Base-by-base conservation (phyloP, 1,284 basidiomycete genomes). In the Malassezia cuniculi region DNA sequence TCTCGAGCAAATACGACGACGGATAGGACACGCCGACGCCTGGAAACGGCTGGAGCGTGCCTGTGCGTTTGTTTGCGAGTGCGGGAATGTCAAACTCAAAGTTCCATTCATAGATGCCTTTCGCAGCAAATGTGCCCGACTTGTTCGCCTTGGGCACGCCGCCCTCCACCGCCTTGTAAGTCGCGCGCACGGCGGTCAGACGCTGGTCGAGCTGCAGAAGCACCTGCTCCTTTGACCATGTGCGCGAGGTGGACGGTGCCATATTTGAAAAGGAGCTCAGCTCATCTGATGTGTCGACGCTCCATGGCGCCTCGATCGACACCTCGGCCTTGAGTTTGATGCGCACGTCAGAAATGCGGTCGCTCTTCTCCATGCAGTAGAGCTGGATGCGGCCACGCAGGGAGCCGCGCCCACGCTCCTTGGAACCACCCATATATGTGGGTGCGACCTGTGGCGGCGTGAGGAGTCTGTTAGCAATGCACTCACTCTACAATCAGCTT, bases 391-490 rank as follows among this genome's bases (percentile, higher is more conserved):
- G 39, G 15, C 58, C 58, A 6, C 39, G 34, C n/a, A 60, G n/a
- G 4, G 51, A 39, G 9, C 58, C 58, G 36, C 48, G 46, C 11
- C 54, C 56, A 12, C 58, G 39, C 27, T 53, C 41, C 15, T 48
- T 38, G 19, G 47, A 52, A 11, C 55, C 58, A 3, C 58, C 56
- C 56, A 59, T 57, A 37, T 52, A 60, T 7, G 58, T 59, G 7
- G 56, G 55, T 0, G 50, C 44, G 14, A 49, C 48, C 36, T 59
- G 58, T 0, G 58, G 58, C 11, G 42, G 36, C 15, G 42, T 45
- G 10, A 29, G 18, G 17, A 45, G 33, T 6, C 35, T 36, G 6
- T 14, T 9, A 19, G 21, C 15, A 30, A 8, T 21, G 20, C 19
- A 36, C 35, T 12, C 24, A 36, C 42, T 39, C 28, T n/a, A 45